Base-by-base conservation (phyloP, 805 yeast species). In the Candida golubevii region DNA sequence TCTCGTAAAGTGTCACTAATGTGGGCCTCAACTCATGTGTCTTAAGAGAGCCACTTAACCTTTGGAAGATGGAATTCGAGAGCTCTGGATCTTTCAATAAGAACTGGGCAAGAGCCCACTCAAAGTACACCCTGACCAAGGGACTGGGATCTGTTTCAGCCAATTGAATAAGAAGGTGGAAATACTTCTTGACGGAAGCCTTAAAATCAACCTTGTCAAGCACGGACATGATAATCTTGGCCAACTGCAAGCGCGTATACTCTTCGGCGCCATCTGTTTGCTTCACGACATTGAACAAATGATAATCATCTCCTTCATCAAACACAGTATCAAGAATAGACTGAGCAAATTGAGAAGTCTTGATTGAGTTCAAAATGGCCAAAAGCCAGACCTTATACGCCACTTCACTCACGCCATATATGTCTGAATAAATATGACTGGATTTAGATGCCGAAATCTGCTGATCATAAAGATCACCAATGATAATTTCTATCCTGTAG, bases 261-360 rank as follows among this genome's bases (percentile, higher is more conserved):
- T 86, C 93, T 58, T 87, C 96, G 7, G 66, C 65, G 0, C 87
- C 85, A 56, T 86, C 93, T 0, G 79, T 76, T 35, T 78, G 70
- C 55, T 75, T 80, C 28, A 65, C 54, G 2, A 85, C 83, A 1
- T 58, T 54, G 33, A 80, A 62, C 3, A 85, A 58, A 33, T 71
- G 68, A 50, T 70, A 73, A 7, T 60, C 58, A 4, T 56, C 59
- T 10, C 67, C 68, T 28, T 69, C 61, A 0, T 61, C 61, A 12
- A 77, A 45, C 14, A 79, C 62, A 46, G 48, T 65, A 1, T 61
- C 52, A 55, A 75, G 61, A 3, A 76, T 44, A 0, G 44, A 37
- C 9, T 41, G 38, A 0, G 70, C 71, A 57, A 69, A 67, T 1
- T 38, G 43, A 1, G 55, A 27, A 1, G 67, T 45, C 26, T 55